Evolutionary conservation across 2,329 filamentous ascomycete species (phyloP), one percentile per base, ranked within the genome.

Genomic region (Trichoderma sp.): DNA sequence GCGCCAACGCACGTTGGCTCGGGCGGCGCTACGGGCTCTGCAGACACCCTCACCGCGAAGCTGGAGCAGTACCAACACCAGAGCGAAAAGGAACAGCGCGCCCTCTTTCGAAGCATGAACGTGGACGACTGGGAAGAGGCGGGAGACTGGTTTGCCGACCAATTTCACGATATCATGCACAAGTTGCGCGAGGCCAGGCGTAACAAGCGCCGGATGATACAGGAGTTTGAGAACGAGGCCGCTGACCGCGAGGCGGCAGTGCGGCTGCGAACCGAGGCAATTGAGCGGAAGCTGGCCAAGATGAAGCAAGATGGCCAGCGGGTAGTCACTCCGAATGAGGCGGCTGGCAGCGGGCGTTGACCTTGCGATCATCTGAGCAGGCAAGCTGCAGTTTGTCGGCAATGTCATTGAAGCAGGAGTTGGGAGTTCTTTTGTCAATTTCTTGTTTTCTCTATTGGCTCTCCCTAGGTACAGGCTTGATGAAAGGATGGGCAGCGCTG

Each of bases 121-220:
- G 77, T 86, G 15, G 75, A 79, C 17, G 85, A 87, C 61, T 88
- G 85, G 85, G 85, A 88, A 69, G 77, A 80, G 15, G 80, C 84
- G 1, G 85, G 85, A 5, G 84, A 87, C 68, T 88, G 85, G 85
- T 85, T 88, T 64, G 75, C 85, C 24, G 79, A 80, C 50, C 82
- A 81, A 67, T 87, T 88, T 67, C 75, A 79, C 7, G 76, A 76
- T 3, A 74, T 87, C 48, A 79, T 86, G 72, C 74, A 78, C 66
- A 77, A 75, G 60, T 72, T 87, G 67, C 80, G 79, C 66, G 77
- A 80, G 58, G 78, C 81, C 21, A 79, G 85, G 10, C 78, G 78
- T 65, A 75, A 74, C 15, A 86, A 85, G 74, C 79, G 85, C 56
- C 73, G 76, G 47, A 75, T 82, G 66, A 78, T 86, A 34, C 76